phyloP scores from a whole-genome alignment of 257 asterid genomes.

The Thymus quinquecostatus region DNA sequence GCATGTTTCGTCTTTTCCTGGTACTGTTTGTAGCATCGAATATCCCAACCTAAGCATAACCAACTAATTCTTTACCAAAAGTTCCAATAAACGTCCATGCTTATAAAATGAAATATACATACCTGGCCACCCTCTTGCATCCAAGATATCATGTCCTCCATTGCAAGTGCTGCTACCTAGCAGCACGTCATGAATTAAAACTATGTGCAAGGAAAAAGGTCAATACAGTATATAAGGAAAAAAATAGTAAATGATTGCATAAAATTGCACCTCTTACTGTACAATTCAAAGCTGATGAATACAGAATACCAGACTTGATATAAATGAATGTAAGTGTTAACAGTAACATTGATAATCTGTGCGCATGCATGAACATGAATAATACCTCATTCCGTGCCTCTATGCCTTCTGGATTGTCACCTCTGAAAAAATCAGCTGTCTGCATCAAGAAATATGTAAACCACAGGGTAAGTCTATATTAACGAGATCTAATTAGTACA shows the following conservation, averaged over 20 bases:
- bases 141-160: slow-evolving; percentile 99
- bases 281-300: slow-evolving; percentile 25
- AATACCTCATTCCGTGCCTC: slow-evolving; percentile 99
- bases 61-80: slow-evolving; percentile 36
- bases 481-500: slow-evolving; percentile 23
- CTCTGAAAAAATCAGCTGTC: slow-evolving; percentile 97
- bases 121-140: slow-evolving; percentile 99
- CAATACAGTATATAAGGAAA: slow-evolving; percentile 40
- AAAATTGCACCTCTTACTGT: slow-evolving; percentile 18
- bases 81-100: slow-evolving; percentile 22
- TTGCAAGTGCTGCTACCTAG: slow-evolving; percentile 99
- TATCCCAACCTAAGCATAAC: slow-evolving; percentile 79
- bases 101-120: slow-evolving; percentile 36
- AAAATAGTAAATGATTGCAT: slow-evolving; percentile 22
- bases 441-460: slow-evolving; percentile 45
- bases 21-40: slow-evolving; percentile 98
- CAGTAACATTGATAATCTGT: not conserved
- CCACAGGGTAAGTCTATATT: slow-evolving; percentile 23
- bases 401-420: slow-evolving; percentile 93
- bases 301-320: slow-evolving; percentile 1
- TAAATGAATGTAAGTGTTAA: slow-evolving; percentile 4
- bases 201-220: slow-evolving; percentile 67
- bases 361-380: not conserved
- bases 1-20: slow-evolving; percentile 88
- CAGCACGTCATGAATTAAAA: slow-evolving; percentile 78